Evolutionary conservation across 2,329 filamentous ascomycete species (phyloP), one percentile per base, ranked within the genome.

Genomic region (Orbilia brochopaga): DNA sequence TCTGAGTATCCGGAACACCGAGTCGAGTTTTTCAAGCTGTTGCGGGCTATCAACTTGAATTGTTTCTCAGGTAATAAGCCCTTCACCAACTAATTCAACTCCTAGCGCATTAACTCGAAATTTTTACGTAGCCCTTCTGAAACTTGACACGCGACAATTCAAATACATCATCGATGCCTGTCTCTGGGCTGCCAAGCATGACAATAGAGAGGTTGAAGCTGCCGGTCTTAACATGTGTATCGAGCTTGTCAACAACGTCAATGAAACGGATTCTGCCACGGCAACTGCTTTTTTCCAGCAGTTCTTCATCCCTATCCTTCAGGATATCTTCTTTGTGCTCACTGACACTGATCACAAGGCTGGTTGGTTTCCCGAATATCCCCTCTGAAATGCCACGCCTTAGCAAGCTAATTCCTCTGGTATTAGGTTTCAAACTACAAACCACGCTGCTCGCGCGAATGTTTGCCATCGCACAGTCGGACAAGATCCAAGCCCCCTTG

Each of bases 171-270:
- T 99, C 75, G 94, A 99, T 80, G 96, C 93, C 37, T 99, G 95
- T 84, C 92, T 97, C 85, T 99, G 94, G 95, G 94, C 95, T n/a
- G 97, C 93, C 83, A 99, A 99, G 83, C 94, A 99, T 81, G 94
- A 99, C 82, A 99, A 99, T 81, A 90, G 94, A 72, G 92, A 97
- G 78, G 94, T 99, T 30, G 94, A 99, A 81, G 91, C 90, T 75
- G 95, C 94, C 42, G 94, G 94, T 72, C 86, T 99, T 73, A 94
- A 92, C 81, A 99, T 99, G 94, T 97, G 93, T 80, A 87, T 96
- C 75, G 94, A 99, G 81, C 84, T 99, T 75, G 92, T 99, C 79
- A 93, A 90, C 81, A 99, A 99, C 81, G 96, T 99, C 83, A 91
- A 93, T 7, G 93, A 97, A 77, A 89, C 92, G 0, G 92, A 97